These are phyloP conservation scores for Gloeopeniophorella convolvens DNA, from an alignment of 768 basidiomycete species.

Conservation along the genomic window DNA sequence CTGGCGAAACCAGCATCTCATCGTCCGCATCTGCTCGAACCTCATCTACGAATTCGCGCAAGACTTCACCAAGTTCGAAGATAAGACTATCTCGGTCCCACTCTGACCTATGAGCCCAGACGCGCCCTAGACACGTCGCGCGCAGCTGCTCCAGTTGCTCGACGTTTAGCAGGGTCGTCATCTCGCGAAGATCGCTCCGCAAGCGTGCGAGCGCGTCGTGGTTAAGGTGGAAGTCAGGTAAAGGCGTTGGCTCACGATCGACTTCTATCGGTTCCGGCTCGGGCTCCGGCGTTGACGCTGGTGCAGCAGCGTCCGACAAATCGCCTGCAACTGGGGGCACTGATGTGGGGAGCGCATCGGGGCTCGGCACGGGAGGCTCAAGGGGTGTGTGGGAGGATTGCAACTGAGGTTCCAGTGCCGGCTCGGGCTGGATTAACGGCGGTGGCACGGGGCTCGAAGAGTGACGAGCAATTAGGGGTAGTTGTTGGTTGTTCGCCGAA, in stretches of 20 bases:
- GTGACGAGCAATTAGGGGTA: background rate
- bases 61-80: slow-evolving; percentile 46
- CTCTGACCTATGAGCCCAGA: slow-evolving; percentile 78
- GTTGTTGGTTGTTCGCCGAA: background rate
- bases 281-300: slow-evolving; percentile 23
- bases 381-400: background rate
- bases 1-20: slow-evolving; percentile 5
- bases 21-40: slow-evolving; percentile 31
- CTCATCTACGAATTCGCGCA: slow-evolving; percentile 63
- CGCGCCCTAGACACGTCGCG: slow-evolving; percentile 66
- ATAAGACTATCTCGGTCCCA: slow-evolving; percentile 79
- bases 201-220: slow-evolving; percentile 44
- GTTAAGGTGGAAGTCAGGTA: slow-evolving; percentile 73
- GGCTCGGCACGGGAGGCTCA: background rate
- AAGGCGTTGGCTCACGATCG: slow-evolving; percentile 59
- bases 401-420: background rate
- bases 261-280: slow-evolving; percentile 41
- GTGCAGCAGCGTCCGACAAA: slow-evolving; percentile 17
- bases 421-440: background rate
- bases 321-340: background rate
- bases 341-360: background rate
- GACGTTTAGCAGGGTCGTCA: slow-evolving; percentile 58
- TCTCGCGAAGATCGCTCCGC: slow-evolving; percentile 38
- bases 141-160: slow-evolving; percentile 94
- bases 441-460: background rate